These are phyloP conservation scores for Phytophthora citricola DNA, from an alignment of 352 stramenopile species.

Conservation along the genomic window DNA sequence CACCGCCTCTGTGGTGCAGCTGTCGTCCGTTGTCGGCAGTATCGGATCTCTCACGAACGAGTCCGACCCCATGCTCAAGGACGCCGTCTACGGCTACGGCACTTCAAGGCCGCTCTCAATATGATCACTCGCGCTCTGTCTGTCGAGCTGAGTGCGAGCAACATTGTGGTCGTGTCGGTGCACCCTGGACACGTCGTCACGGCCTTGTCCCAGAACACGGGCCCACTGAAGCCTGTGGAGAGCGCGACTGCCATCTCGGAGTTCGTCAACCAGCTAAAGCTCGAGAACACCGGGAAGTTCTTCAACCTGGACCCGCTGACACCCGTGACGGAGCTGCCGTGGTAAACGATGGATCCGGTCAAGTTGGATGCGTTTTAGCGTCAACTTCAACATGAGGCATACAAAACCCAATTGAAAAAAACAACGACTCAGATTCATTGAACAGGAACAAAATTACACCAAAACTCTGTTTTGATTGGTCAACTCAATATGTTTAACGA, in stretches of 20 bases:
- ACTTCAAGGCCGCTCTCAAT: slow-evolving; percentile 51
- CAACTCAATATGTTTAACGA: too few relatives aligned
- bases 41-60: slow-evolving; percentile 23
- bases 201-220: slow-evolving; percentile 36
- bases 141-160: slow-evolving; percentile 53
- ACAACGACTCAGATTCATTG: too few relatives aligned
- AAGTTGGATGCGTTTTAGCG: too few relatives aligned
- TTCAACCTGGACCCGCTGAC: too few relatives aligned
- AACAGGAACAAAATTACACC: too few relatives aligned
- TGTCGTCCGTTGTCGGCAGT: slow-evolving; percentile 51
- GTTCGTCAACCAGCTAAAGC: slow-evolving; percentile 31
- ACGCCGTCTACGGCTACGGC: slow-evolving; percentile 56
- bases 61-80: slow-evolving; percentile 15
- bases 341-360: slow-evolving; percentile 22
- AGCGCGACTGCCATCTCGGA: slow-evolving; percentile 37
- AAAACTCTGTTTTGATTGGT: too few relatives aligned
- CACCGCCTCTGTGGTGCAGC: slow-evolving; percentile 42
- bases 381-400: too few relatives aligned
- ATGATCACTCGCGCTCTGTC: slow-evolving; percentile 14
- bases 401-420: too few relatives aligned
- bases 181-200: slow-evolving; percentile 56
- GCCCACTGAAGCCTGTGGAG: slow-evolving; percentile 26
- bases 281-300: slow-evolving; percentile 20
- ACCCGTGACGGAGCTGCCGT: neutral
- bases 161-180: slow-evolving; percentile 42